A percentile compares a stretch with the other conserved stretches of the same genome.
Conservation (phyloP, 305 asterid genomes). For the Ruellia speciosa region DNA sequence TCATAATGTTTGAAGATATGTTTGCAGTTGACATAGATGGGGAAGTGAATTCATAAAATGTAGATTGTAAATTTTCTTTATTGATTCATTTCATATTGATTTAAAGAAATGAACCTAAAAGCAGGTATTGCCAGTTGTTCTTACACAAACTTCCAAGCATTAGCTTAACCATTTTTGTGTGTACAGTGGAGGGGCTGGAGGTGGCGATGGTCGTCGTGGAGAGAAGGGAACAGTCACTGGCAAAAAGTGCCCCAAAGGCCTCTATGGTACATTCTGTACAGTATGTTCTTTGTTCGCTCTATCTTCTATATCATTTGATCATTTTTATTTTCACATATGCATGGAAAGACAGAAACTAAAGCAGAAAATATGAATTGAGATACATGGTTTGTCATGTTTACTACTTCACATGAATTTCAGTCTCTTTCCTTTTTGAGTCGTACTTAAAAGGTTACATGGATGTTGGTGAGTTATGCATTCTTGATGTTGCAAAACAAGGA, state of each 20-base stretch:
- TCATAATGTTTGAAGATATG: conserved; percentile 3
- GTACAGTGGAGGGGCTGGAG: conserved; percentile 79
- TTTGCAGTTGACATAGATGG: conserved; percentile 8
- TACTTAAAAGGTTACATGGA: conserved; percentile 15
- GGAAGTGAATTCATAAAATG: neutral
- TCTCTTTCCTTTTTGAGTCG: conserved; percentile 16
- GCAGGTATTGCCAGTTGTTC: neutral
- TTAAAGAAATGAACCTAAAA: neutral
- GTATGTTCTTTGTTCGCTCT: conserved; percentile 49
- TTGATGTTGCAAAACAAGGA: conserved; percentile 17
- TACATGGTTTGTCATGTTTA: neutral
- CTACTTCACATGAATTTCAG: conserved; percentile 1
- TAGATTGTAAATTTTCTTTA: neutral
- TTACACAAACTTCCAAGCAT: neutral
- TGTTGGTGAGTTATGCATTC: conserved; percentile 19
- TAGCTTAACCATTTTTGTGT: conserved; percentile 23
- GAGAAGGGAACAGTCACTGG: conserved; percentile 89
- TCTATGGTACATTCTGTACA: conserved; percentile 85
- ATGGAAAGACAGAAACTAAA: too few relatives aligned
- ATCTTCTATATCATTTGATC: conserved; percentile 22
- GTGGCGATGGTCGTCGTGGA: conserved; percentile 67
- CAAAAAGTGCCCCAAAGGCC: conserved; percentile 87
- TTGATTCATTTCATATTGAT: neutral
- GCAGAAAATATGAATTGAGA: neutral
- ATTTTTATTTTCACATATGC: conserved; percentile 7